phyloP scores from a whole-genome alignment of 83 land plant genomes.

The Picea abies region DNA sequence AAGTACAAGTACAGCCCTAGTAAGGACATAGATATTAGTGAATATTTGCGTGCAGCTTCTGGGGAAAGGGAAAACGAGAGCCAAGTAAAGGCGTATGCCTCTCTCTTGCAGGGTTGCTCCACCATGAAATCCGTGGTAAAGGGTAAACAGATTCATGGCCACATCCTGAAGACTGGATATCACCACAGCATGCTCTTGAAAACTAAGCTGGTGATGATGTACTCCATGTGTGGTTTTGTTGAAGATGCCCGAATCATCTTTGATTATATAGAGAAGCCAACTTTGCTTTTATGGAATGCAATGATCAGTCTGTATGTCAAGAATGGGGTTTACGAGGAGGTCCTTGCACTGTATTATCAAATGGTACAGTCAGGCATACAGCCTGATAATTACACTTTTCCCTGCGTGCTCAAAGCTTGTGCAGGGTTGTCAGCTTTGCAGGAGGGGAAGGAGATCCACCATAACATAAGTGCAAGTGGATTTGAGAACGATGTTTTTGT shows the following conservation, averaged over 20 bases:
- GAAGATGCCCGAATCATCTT: slow-evolving; percentile 14
- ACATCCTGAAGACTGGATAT: slow-evolving; percentile 15
- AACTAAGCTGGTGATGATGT: slow-evolving; percentile 18
- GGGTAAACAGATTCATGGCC: slow-evolving; percentile 10
- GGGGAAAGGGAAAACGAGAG: no score
- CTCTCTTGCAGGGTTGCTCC: slow-evolving; percentile 2
- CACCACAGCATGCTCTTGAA: slow-evolving; percentile 7
- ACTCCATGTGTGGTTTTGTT: slow-evolving; percentile 12
- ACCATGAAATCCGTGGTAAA: background rate
- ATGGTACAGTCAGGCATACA: slow-evolving; percentile 15
- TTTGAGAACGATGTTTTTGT: slow-evolving; percentile 23
- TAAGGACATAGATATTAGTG: no score
- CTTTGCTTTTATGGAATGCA: slow-evolving; percentile 22
- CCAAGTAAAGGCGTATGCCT: background rate
- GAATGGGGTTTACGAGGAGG: slow-evolving; percentile 21
- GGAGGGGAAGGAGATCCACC: slow-evolving; percentile 21
- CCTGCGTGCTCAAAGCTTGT: slow-evolving; percentile 26
- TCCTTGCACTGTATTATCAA: slow-evolving; percentile 16
- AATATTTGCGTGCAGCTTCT: no score
- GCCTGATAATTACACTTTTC: slow-evolving; percentile 30
- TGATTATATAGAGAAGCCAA: background rate
- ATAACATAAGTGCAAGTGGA: slow-evolving; percentile 9
- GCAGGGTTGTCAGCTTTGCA: slow-evolving; percentile 13
- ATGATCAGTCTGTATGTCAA: slow-evolving; percentile 27
- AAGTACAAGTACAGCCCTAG: no score